Evolutionary conservation across 176 grass and related monocot genomes (phyloP).

Genomic region (Alopecurus myosuroides): DNA sequence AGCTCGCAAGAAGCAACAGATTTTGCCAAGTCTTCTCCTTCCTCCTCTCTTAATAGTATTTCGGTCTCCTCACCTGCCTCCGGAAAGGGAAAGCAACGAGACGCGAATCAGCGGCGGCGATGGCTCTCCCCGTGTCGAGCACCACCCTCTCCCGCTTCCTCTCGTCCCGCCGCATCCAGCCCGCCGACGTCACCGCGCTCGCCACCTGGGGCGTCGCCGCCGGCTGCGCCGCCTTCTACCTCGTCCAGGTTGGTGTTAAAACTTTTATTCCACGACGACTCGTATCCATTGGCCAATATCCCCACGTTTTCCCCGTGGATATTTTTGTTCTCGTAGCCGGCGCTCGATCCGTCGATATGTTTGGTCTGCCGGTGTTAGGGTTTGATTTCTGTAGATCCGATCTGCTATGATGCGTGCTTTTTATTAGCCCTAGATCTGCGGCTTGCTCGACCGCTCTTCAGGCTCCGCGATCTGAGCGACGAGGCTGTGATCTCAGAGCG

Average conservation of each 20-base stretch:
- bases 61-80: not conserved
- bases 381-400: slow-evolving; percentile 16
- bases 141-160: slow-evolving; percentile 67
- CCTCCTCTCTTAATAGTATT: not conserved
- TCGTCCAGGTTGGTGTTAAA: slow-evolving; percentile 64
- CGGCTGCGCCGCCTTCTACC: slow-evolving; percentile 54
- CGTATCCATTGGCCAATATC: not conserved
- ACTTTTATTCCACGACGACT: not conserved
- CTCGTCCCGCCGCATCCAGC: slow-evolving; percentile 50
- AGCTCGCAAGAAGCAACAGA: not conserved
- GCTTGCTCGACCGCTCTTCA: not conserved
- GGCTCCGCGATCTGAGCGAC: not conserved
- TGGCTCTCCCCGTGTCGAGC: slow-evolving; percentile 47
- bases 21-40: not conserved
- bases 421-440: slow-evolving; percentile 6
- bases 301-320: not conserved
- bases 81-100: not conserved
- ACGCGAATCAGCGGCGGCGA: slow-evolving; percentile 38
- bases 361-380: not conserved
- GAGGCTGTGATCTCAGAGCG: not conserved
- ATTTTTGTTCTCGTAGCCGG: not conserved
- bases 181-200: slow-evolving; percentile 49
- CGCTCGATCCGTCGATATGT: not conserved
- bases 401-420: not conserved
- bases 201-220: slow-evolving; percentile 76